Evolutionary conservation across 306 rosid genomes (phyloP).

Genomic region (Clitoria ternatea): DNA sequence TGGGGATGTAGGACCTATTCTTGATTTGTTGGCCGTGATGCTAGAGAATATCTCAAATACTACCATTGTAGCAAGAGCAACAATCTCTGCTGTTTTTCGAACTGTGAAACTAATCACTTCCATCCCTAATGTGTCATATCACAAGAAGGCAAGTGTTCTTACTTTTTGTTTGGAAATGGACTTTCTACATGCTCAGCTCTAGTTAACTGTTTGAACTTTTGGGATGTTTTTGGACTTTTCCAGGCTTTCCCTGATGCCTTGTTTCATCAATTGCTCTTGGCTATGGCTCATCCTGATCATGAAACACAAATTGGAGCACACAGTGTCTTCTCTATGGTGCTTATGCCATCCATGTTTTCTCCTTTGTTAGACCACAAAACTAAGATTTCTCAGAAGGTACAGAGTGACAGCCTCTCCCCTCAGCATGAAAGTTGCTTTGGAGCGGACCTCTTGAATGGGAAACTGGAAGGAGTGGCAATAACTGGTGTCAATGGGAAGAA

Average conservation of each 20-base stretch:
- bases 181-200: slow-evolving; percentile 18
- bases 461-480: slow-evolving; percentile 29
- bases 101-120: slow-evolving; percentile 70
- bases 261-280: slow-evolving; percentile 93
- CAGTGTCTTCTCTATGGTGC: slow-evolving; percentile 71
- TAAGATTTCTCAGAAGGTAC: slow-evolving; percentile 37
- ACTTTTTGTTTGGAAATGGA: slow-evolving; percentile 14
- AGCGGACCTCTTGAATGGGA: slow-evolving; percentile 37
- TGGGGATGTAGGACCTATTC: slow-evolving; percentile 91
- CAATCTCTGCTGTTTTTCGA: slow-evolving; percentile 72
- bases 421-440: slow-evolving; percentile 32
- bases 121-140: slow-evolving; percentile 71
- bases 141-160: slow-evolving; percentile 61
- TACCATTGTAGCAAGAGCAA: slow-evolving; percentile 66
- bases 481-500: slow-evolving; percentile 31
- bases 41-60: slow-evolving; percentile 65
- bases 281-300: slow-evolving; percentile 84
- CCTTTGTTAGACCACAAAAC: slow-evolving; percentile 55
- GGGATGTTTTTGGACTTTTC: slow-evolving; percentile 23
- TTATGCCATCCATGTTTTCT: slow-evolving; percentile 66
- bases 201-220: slow-evolving; percentile 20
- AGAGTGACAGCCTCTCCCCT: slow-evolving; percentile 44
- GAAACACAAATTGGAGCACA: slow-evolving; percentile 91
- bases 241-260: slow-evolving; percentile 97
- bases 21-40: slow-evolving; percentile 83